These are phyloP conservation scores for Lyophyllum decastes DNA, from an alignment of 768 basidiomycete genomes.

Conservation along the genomic window DNA sequence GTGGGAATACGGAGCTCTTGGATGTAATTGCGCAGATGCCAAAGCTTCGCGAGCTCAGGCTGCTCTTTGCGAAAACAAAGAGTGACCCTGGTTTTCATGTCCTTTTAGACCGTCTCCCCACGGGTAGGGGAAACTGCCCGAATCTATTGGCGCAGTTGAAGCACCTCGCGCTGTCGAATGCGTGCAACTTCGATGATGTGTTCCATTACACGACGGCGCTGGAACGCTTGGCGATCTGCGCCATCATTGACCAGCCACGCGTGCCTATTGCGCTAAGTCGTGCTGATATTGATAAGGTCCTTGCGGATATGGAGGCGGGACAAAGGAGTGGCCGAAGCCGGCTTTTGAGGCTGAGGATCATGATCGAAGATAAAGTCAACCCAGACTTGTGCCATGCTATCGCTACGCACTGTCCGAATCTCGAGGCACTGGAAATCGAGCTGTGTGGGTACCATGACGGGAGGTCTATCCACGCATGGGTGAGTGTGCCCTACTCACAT, in stretches of 20 bases:
- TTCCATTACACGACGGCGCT: constrained; percentile 31
- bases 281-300: constrained; percentile 30
- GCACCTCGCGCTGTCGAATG: constrained; percentile 38
- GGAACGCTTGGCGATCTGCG: constrained; percentile 34
- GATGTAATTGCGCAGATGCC: constrained; percentile 38
- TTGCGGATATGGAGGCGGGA: constrained; percentile 30
- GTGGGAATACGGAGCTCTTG: constrained; percentile 28
- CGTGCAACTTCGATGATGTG: constrained; percentile 30
- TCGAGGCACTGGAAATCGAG: constrained; percentile 43
- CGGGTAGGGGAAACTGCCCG: constrained; percentile 20
- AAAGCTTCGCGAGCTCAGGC: constrained; percentile 29
- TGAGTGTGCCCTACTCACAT: constrained; percentile 16
- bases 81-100: constrained; percentile 28
- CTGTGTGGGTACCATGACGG: constrained; percentile 43
- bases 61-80: constrained; percentile 33
- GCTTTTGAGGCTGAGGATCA: constrained; percentile 35
- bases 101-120: constrained; percentile 20
- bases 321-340: constrained; percentile 6
- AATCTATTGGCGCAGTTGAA: constrained; percentile 31
- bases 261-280: constrained; percentile 36
- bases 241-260: constrained; percentile 37
- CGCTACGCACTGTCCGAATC: constrained; percentile 31
- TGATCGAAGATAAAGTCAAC: constrained; percentile 41
- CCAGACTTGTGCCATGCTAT: constrained; percentile 32
- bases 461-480: constrained; percentile 40